A percentile compares a stretch with the other conserved stretches of the same genome.
These are phyloP conservation scores for Coniferiporia sulphurascens DNA, from an alignment of 1,284 basidiomycete species.

Conservation along the genomic window DNA sequence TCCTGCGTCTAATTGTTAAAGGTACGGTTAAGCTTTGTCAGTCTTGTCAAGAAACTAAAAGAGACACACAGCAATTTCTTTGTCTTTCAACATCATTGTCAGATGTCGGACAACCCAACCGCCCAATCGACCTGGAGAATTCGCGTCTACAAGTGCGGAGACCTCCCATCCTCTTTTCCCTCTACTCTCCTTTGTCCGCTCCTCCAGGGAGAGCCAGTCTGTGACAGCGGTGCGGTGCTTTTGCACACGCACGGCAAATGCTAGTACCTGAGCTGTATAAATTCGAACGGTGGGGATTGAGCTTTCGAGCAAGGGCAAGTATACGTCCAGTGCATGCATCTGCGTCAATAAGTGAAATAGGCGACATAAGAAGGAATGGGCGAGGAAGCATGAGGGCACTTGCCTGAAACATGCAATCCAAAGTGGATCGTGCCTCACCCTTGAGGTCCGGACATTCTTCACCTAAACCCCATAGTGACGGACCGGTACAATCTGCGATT, in stretches of 20 bases:
- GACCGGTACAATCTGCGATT: conserved; percentile 56
- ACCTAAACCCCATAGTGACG: conserved; percentile 59
- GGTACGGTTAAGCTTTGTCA: background rate
- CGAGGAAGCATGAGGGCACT: background rate
- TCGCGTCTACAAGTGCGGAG: conserved; percentile 34
- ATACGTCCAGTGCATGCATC: conserved; percentile 58
- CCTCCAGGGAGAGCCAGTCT: conserved; percentile 57
- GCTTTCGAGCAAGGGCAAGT: conserved; percentile 55
- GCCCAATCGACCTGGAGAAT: conserved; percentile 40
- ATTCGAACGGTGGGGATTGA: conserved; percentile 35
- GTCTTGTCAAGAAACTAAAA: background rate
- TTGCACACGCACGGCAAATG: conserved; percentile 43
- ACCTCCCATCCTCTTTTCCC: conserved; percentile 66
- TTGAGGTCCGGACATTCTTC: conserved; percentile 39
- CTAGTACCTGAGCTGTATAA: conserved; percentile 55
- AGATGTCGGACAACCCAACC: conserved; percentile 57
- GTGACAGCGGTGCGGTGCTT: conserved; percentile 54
- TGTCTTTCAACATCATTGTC: conserved; percentile 40
- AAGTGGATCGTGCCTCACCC: conserved; percentile 48
- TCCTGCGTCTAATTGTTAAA: conserved; percentile 52
- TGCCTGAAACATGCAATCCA: conserved; percentile 60
- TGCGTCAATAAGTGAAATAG: conserved; percentile 23
- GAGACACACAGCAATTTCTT: conserved; percentile 47
- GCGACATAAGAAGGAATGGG: background rate
- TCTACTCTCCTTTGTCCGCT: conserved; percentile 50